phyloP scores from a whole-genome alignment of 768 basidiomycete genomes.

The Cyclocybe aegerita region DNA sequence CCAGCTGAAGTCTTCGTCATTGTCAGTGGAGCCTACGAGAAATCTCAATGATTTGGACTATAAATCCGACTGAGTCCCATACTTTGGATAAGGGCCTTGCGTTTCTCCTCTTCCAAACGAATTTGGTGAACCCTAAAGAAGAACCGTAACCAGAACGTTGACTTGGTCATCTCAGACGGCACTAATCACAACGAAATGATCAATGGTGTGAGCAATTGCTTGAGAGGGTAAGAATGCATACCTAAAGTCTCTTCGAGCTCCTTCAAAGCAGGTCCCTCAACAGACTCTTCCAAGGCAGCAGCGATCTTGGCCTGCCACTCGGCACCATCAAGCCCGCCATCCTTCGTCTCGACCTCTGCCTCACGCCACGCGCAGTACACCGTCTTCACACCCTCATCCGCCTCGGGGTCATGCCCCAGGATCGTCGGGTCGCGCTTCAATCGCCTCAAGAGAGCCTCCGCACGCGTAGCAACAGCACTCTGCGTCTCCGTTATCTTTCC shows the following conservation, averaged over 20 bases:
- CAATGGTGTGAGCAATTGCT: constrained; percentile 6
- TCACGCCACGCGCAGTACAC: constrained; percentile 58
- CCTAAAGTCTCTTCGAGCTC: constrained; percentile 58
- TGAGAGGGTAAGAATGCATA: constrained; percentile 25
- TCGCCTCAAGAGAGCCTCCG: constrained; percentile 72
- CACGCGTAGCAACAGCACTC: constrained; percentile 67
- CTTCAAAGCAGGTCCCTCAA: constrained; percentile 53
- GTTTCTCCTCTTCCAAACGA: constrained; percentile 70
- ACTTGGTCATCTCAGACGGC: constrained; percentile 59
- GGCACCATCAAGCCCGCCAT: constrained; percentile 56
- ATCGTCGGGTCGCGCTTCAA: constrained; percentile 76
- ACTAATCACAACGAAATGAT: constrained; percentile 42
- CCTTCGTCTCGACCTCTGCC: constrained; percentile 48
- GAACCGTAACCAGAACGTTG: constrained; percentile 84
- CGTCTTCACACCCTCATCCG: constrained; percentile 53
- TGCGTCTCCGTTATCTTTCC: constrained; percentile 41
- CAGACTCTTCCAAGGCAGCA: constrained; percentile 46
- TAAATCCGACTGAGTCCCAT: constrained; percentile 13
- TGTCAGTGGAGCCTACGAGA: constrained; percentile 53
- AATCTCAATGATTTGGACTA: background rate
- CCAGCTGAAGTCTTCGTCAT: constrained; percentile 91
- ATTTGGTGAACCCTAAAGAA: constrained; percentile 89
- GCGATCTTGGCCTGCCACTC: constrained; percentile 56
- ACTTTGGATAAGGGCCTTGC: constrained; percentile 79
- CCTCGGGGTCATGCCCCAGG: constrained; percentile 72